These are phyloP conservation scores for Penicillium atrosanguineum DNA, from an alignment of 495 filamentous ascomycete genomes.

Conservation along the genomic window DNA sequence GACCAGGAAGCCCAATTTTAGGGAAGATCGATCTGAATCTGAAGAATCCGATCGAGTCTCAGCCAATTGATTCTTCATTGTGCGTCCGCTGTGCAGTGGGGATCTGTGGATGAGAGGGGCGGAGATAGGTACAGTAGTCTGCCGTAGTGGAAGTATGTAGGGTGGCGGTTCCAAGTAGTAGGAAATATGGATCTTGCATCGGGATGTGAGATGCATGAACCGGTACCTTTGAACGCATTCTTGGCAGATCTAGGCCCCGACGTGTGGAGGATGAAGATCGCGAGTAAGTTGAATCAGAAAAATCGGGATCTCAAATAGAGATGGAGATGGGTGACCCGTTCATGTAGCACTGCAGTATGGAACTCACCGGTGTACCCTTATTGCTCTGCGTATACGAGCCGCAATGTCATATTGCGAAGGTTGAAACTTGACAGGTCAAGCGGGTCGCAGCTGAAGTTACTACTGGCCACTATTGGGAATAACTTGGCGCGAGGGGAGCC, in stretches of 20 bases:
- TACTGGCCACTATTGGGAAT: conserved; percentile 22
- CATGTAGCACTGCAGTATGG: not conserved
- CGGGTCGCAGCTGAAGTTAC: conserved; percentile 15
- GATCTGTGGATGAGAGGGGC: not conserved
- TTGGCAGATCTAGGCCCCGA: conserved; percentile 9
- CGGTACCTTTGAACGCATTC: conserved; percentile 15
- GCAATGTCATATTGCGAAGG: conserved; percentile 9
- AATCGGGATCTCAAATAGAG: not conserved
- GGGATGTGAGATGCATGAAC: conserved; percentile 21
- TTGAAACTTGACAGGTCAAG: conserved; percentile 28
- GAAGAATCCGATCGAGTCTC: conserved; percentile 15
- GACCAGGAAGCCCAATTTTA: not conserved
- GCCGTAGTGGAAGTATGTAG: conserved; percentile 12
- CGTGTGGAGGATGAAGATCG: conserved; percentile 3
- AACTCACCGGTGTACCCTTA: not conserved
- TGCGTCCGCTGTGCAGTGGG: not conserved
- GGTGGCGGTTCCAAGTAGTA: conserved; percentile 5
- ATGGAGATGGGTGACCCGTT: not conserved
- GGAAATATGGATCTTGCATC: conserved; percentile 13
- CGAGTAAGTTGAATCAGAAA: not conserved
- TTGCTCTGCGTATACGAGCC: not conserved
- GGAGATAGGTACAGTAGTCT: conserved; percentile 10
- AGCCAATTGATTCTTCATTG: not conserved
- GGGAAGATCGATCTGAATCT: conserved; percentile 3
- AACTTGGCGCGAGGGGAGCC: conserved; percentile 14